Percentiles rank a stretch among this genome's conserved stretches.
phyloP scores from a whole-genome alignment of 148 eudicot genomes.

The Talinum fruticosum region DNA sequence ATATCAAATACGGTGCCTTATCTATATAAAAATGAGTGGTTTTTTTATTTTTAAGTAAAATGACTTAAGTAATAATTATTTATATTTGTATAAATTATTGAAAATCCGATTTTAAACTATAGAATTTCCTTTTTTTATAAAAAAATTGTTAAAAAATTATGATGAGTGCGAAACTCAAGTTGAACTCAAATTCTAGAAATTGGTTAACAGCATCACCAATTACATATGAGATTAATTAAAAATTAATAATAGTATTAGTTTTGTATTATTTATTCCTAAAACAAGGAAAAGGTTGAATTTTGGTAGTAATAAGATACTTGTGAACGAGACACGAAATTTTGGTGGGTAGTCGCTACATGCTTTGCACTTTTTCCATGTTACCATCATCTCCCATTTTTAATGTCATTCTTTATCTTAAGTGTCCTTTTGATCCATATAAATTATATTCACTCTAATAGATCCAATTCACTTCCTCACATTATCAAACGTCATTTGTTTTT shows the following conservation, averaged over 20 bases:
- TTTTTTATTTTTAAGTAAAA: too few species aligned
- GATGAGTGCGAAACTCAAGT: too few species aligned
- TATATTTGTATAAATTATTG: too few species aligned
- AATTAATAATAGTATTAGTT: too few species aligned
- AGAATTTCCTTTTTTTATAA: too few species aligned
- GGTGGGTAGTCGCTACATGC: not conserved
- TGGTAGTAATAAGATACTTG: not conserved
- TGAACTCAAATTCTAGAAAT: too few species aligned
- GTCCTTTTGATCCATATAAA: not conserved
- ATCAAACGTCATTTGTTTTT: not conserved
- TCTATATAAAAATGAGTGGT: too few species aligned
- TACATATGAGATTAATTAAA: not conserved
- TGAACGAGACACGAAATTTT: constrained; percentile 2
- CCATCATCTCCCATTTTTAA: not conserved
- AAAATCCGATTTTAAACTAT: too few species aligned
- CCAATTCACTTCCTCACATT: not conserved
- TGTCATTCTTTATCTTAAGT: constrained; percentile 3
- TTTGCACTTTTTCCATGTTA: not conserved
- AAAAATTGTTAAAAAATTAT: too few species aligned
- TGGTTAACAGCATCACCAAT: too few species aligned
- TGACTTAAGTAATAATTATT: too few species aligned
- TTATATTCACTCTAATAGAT: not conserved
- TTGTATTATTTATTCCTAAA: not conserved
- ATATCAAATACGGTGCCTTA: too few species aligned
- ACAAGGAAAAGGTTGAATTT: not conserved